Base-by-base conservation (phyloP, 2,329 filamentous ascomycete species). In the Colletotrichum tropicicola region DNA sequence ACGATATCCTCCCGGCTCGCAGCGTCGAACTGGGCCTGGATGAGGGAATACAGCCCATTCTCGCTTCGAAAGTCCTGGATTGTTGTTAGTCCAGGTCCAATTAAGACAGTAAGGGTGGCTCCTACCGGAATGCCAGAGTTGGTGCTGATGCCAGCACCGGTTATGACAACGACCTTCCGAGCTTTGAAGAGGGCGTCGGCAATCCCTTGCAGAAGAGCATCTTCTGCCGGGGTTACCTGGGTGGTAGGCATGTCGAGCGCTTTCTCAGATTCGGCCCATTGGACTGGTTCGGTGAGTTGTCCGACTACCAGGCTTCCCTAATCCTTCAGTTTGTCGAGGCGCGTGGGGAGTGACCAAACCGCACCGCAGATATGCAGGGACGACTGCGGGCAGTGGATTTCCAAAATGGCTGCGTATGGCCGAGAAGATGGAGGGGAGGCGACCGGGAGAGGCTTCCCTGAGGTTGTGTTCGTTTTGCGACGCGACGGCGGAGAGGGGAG, bases 51-150 rank as follows among this genome's bases (percentile, higher is more conserved):
- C 1, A 92, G 83, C 2, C 90, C 90, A 74, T 92, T 88, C 72
- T 91, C 86, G 2, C 89, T 92, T 41, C 90, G 89, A 68, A 92
- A 92, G 69, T 92, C 90, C 89, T 91, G 68, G 4, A 37, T 25
- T 32, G 66, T 72, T 66, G 67, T 70, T 53, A 63, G 12, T 35
- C 57, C 60, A 32, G 32, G 51, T 53, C n/a, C 15, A 6, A 39
- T 27, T 27, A 8, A 6, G 32, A 17, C 7, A 23, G 17, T n/a
- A 5, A 23, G 2, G 17, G n/a, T 9, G 43, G 12, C 8, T 74
- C 85, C 72, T 80, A 92, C 90, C 53, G 90, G 90, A 73, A 92
- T 92, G 59, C 91, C 91, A 67, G 89, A 92, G 73, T 92, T 92
- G 53, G 91, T 92, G 73, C 89, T 91, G 73, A 92, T 92, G 55